phyloP scores from a whole-genome alignment of 1,139 yeast species.

The Geotrichum cucujoidarum region DNA sequence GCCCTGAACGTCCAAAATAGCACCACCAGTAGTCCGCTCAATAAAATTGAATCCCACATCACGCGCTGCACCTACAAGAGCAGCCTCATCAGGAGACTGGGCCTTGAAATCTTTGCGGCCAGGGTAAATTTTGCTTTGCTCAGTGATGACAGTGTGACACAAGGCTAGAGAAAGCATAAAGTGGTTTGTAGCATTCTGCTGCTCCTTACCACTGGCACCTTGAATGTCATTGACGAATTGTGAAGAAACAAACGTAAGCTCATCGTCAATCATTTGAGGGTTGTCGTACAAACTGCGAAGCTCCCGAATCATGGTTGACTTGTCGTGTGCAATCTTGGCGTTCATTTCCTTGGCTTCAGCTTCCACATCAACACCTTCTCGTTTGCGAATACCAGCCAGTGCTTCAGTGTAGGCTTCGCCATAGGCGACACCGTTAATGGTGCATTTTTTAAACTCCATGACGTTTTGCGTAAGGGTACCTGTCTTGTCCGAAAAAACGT shows the following conservation, averaged over 20 bases:
- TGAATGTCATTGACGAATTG: constrained; percentile 43
- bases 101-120: constrained; percentile 67
- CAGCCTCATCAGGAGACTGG: constrained; percentile 98
- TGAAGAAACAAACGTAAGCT: constrained; percentile 75
- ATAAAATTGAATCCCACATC: constrained; percentile 83
- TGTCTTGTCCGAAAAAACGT: constrained; percentile 92
- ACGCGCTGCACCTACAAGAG: constrained; percentile 86
- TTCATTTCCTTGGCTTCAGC: constrained; percentile 57
- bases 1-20: constrained; percentile 72
- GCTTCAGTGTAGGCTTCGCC: constrained; percentile 97
- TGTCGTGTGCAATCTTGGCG: constrained; percentile 51
- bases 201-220: constrained; percentile 48
- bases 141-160: constrained; percentile 90
- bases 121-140: constrained; percentile 44
- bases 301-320: constrained; percentile 54
- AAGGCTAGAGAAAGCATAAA: constrained; percentile 76
- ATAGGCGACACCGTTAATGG: constrained; percentile 78
- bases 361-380: constrained; percentile 77
- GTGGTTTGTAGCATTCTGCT: constrained; percentile 56
- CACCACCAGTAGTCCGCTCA: constrained; percentile 66
- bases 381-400: constrained; percentile 79
- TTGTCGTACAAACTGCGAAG: constrained; percentile 48
- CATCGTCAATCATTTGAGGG: constrained; percentile 57
- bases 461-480: constrained; percentile 95
- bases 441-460: constrained; percentile 92